A percentile compares a stretch with the other conserved stretches of the same genome.
phyloP scores from a whole-genome alignment of 805 yeast genomes.

The Middelhovenomyces tepae region DNA sequence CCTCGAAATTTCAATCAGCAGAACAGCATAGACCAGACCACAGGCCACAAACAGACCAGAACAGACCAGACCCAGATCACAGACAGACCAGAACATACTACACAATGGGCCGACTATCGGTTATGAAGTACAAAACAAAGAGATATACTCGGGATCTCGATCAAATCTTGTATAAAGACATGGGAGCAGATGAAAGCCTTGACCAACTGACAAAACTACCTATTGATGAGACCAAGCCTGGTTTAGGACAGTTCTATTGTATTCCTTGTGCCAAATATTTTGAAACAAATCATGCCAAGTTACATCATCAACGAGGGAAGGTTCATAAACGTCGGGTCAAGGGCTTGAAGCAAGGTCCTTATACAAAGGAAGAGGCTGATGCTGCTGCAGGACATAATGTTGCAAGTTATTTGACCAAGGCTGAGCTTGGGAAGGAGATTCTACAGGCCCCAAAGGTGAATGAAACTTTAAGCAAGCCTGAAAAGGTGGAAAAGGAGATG shows the following conservation, averaged over 20 bases:
- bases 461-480: constrained; percentile 7
- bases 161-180: constrained; percentile 61
- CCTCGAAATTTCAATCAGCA: no score
- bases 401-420: constrained; percentile 53
- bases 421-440: constrained; percentile 46
- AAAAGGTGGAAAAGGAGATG: constrained; percentile 15
- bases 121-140: constrained; percentile 71
- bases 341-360: constrained; percentile 68
- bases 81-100: constrained; percentile 2
- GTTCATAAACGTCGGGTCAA: constrained; percentile 82
- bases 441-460: no score
- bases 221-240: constrained; percentile 82
- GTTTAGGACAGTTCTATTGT: constrained; percentile 91
- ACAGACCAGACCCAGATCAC: no score
- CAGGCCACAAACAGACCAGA: no score
- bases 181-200: constrained; percentile 56
- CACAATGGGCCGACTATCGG: constrained; percentile 79
- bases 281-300: constrained; percentile 66
- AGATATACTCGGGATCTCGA: constrained; percentile 53
- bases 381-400: constrained; percentile 83
- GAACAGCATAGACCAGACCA: no score
- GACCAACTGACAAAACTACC: constrained; percentile 59
- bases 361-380: constrained; percentile 79
- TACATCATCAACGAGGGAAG: constrained; percentile 65
- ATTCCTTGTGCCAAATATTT: constrained; percentile 89